A percentile compares a stretch with the other conserved stretches of the same genome.
Conservation (phyloP, 2,329 filamentous ascomycete species). For the Sporothrix sp. region DNA sequence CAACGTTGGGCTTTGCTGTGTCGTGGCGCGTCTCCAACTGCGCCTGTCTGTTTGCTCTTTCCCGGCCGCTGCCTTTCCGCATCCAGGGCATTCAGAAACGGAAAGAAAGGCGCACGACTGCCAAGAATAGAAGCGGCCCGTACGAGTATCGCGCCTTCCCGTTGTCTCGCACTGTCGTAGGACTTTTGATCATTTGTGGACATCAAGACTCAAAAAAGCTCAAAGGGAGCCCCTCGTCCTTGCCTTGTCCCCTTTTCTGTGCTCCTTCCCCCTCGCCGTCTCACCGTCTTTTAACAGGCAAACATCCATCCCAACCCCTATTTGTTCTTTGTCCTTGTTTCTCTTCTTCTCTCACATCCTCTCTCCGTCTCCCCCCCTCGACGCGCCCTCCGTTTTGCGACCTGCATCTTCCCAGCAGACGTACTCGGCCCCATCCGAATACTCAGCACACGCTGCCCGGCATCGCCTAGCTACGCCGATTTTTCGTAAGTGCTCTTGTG, state of each 20-base stretch:
- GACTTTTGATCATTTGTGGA: not conserved
- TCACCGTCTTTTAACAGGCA: conserved; percentile 3
- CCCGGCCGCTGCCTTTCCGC: not conserved
- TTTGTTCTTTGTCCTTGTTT: too few species aligned
- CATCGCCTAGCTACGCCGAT: not conserved
- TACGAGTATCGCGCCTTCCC: not conserved
- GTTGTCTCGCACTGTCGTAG: not conserved
- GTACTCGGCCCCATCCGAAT: conserved; percentile 6
- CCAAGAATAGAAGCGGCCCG: too few species aligned
- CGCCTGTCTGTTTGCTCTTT: not conserved
- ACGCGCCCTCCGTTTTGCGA: not conserved
- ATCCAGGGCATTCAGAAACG: too few species aligned
- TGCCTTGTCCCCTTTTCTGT: not conserved
- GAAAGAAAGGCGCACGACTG: too few species aligned
- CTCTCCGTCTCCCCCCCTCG: not conserved
- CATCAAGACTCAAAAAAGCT: not conserved
- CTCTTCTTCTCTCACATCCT: not conserved
- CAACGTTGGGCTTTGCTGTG: not conserved
- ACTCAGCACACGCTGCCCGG: not conserved
- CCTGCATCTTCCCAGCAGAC: not conserved
- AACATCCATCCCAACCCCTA: not conserved
- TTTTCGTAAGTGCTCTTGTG: not conserved
- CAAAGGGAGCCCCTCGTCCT: conserved; percentile 5
- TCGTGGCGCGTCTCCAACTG: not conserved
- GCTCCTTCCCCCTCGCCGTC: not conserved